Evolutionary conservation across 371 early-diverging fungal genomes (phyloP), one percentile per base, ranked within the genome.

Genomic region (Rhizopus arrhizus): DNA sequence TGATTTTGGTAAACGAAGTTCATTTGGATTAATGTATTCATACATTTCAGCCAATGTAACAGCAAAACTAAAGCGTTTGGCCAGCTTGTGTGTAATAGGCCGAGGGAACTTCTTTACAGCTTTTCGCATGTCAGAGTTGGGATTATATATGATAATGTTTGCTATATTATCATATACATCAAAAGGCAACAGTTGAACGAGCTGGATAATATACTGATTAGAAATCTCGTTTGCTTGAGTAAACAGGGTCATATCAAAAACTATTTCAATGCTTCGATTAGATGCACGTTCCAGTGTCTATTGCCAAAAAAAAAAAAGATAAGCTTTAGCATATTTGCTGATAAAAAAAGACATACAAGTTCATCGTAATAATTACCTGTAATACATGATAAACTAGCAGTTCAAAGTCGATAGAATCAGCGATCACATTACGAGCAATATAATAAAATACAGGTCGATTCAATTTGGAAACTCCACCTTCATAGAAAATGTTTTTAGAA

Each of bases 221-320:
- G 89, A 89, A 36, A 93, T 85, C 75, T 95, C 95, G 65, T 95
- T 94, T 2, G 85, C 79, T 4, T 74, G 75, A n/a, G 86, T 85
- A 70, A 93, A 94, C 67, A 88, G 86, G 7, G 94, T 92, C 48
- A 88, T 68, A 70, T 96, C 96, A 40, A 95, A 69, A 4, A 95
- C 83, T 13, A 96, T 46, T 54, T 95, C 95, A 63, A 84, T 91
- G 10, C 84, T 77, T 57, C 85, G 85, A 56, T 69, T 75, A 0
- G 80, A 72, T 11, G 77, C 79, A 10, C 87, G 75, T 61, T 87
- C 85, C 59, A 89, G 52, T 5, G 77, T 62, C 84, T 88, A 22
- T 22, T 22, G 22, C 22, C 22, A 65, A 36, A 42, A 38, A 47
- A 46, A 52, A 13, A 54, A 49, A n/a, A 2, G 12, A 13, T 36